Percentiles rank a stretch among this genome's conserved stretches.
phyloP scores from a whole-genome alignment of 1,284 basidiomycete genomes.

The Peniophora sp. region DNA sequence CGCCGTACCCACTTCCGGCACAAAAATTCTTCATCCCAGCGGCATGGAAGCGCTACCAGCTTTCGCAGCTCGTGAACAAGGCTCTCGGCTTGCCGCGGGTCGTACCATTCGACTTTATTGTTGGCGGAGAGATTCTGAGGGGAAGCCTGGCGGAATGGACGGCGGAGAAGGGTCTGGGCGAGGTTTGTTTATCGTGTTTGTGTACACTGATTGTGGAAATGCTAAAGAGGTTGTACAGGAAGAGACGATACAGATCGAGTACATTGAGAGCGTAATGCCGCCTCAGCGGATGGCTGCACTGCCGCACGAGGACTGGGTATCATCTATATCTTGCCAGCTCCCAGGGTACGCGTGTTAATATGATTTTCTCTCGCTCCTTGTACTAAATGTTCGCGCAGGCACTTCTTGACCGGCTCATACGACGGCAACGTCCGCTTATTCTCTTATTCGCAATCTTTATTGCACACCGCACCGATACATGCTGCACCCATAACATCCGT shows the following conservation, averaged over 20 bases:
- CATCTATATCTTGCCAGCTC: constrained; percentile 65
- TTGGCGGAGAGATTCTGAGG: constrained; percentile 76
- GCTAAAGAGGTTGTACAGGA: constrained; percentile 36
- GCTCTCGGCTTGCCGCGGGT: constrained; percentile 70
- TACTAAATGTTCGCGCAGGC: constrained; percentile 26
- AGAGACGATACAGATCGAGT: constrained; percentile 90
- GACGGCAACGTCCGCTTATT: constrained; percentile 73
- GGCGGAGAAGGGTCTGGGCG: constrained; percentile 59
- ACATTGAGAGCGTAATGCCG: constrained; percentile 88
- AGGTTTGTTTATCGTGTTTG: constrained; percentile 31
- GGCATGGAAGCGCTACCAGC: constrained; percentile 88
- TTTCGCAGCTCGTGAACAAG: constrained; percentile 98
- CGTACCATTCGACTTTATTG: constrained; percentile 92
- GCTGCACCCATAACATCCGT: constrained; percentile 69
- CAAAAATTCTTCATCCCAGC: constrained; percentile 94
- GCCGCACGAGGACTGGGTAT: constrained; percentile 93
- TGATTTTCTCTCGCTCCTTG: background rate
- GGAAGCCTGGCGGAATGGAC: constrained; percentile 76
- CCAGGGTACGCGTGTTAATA: constrained; percentile 47
- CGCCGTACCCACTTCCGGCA: constrained; percentile 74
- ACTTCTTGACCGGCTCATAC: constrained; percentile 77
- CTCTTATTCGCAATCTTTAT: constrained; percentile 55
- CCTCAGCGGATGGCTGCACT: constrained; percentile 78
- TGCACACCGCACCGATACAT: constrained; percentile 46
- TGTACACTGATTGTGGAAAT: constrained; percentile 11